Evolutionary conservation across 495 filamentous ascomycete species (phyloP).

Genomic region (Pseudotulostoma volvatum): DNA sequence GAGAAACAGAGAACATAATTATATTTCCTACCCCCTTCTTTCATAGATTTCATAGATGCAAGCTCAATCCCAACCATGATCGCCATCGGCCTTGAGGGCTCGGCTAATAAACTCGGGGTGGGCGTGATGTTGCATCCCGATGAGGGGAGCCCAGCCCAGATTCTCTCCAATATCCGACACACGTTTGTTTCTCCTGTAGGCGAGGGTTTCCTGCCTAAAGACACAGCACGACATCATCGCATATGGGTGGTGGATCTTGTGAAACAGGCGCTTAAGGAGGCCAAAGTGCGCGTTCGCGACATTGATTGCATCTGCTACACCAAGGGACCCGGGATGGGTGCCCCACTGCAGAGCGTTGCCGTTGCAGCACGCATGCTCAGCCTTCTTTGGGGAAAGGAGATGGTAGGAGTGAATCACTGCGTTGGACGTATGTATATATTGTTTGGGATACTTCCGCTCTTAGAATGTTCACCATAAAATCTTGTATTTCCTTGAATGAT

Average conservation of each 20-base stretch:
- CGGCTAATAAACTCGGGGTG: slow-evolving; percentile 92
- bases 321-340: slow-evolving; percentile 90
- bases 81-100: slow-evolving; percentile 86
- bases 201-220: slow-evolving; percentile 89
- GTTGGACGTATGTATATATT: slow-evolving; percentile 53
- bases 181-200: slow-evolving; percentile 86
- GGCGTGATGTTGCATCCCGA: slow-evolving; percentile 76
- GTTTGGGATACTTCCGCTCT: too few relatives aligned
- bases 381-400: slow-evolving; percentile 68
- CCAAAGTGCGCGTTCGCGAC: slow-evolving; percentile 42
- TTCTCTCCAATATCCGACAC: slow-evolving; percentile 89
- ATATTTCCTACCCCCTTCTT: not conserved
- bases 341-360: slow-evolving; percentile 77
- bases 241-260: slow-evolving; percentile 66
- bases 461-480: too few relatives aligned
- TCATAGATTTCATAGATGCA: not conserved
- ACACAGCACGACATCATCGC: slow-evolving; percentile 85
- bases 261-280: slow-evolving; percentile 56
- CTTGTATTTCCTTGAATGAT: not conserved
- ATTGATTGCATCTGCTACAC: slow-evolving; percentile 92
- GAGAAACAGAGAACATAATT: too few relatives aligned
- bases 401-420: slow-evolving; percentile 94
- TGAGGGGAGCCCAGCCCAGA: slow-evolving; percentile 41
- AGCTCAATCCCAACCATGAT: slow-evolving; percentile 37
- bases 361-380: slow-evolving; percentile 68